Evolutionary conservation across 2,329 filamentous ascomycete genomes (phyloP).

Genomic region (Phyllachora maydis): DNA sequence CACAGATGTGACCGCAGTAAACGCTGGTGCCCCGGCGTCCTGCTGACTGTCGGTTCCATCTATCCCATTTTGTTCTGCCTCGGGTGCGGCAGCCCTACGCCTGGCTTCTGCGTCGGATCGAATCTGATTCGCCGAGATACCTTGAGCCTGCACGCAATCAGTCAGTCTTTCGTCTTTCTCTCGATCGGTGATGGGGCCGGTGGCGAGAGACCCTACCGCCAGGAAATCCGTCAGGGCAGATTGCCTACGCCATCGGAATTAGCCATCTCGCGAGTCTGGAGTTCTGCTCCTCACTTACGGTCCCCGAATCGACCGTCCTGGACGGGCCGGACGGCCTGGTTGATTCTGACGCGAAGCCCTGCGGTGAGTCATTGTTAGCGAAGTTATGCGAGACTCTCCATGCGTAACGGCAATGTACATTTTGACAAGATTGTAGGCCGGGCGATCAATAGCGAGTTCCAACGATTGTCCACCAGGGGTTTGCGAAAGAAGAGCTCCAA

Average conservation of each 20-base stretch:
- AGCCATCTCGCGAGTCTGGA: constrained; percentile 1
- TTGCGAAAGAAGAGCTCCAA: no score
- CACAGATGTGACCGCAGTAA: constrained; percentile 1
- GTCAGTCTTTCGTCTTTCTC: neutral
- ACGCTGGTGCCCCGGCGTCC: constrained; percentile 3
- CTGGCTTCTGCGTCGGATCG: constrained; percentile 25
- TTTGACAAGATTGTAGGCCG: no score
- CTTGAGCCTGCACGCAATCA: constrained; percentile 34
- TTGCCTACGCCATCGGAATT: constrained; percentile 12
- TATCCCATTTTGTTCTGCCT: constrained; percentile 7
- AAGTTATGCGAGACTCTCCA: no score
- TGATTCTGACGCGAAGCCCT: no score
- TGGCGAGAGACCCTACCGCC: constrained; percentile 14
- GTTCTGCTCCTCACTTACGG: no score
- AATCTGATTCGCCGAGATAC: constrained; percentile 43
- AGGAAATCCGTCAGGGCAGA: constrained; percentile 33
- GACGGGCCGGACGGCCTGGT: no score
- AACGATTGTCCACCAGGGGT: no score
- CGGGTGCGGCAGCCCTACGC: constrained; percentile 18
- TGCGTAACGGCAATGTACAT: no score
- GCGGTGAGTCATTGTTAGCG: no score
- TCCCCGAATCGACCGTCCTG: no score
- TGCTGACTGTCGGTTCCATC: constrained; percentile 6
- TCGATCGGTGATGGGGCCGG: neutral
- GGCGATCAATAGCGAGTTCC: no score